Percentiles rank a stretch among this genome's conserved stretches.
These are phyloP conservation scores for Pythium myriotylum DNA, from an alignment of 352 stramenopile genomes.

Conservation along the genomic window DNA sequence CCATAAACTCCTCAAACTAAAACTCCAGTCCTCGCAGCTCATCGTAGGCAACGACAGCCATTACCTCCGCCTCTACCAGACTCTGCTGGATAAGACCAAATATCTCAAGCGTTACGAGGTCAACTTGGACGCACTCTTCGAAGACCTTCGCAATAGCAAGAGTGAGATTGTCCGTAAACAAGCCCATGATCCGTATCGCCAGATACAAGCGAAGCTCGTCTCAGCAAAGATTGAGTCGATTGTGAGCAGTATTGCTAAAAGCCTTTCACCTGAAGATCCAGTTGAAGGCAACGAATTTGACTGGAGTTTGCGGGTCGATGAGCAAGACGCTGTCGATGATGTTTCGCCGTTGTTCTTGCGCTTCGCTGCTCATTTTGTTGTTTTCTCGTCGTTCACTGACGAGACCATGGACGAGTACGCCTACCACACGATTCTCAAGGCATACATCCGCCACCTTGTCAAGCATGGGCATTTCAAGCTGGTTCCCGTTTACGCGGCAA, in stretches of 20 bases:
- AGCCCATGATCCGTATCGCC: constrained; percentile 66
- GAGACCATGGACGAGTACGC: constrained; percentile 65
- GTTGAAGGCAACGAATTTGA: constrained; percentile 47
- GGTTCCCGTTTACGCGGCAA: constrained; percentile 72
- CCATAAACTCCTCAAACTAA: constrained; percentile 72
- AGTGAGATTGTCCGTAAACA: constrained; percentile 68
- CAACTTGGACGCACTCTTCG: constrained; percentile 74
- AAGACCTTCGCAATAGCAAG: constrained; percentile 67
- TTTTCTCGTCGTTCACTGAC: constrained; percentile 71
- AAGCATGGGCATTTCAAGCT: constrained; percentile 79
- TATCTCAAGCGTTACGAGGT: constrained; percentile 74
- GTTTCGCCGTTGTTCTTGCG: constrained; percentile 65
- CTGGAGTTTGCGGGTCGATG: constrained; percentile 66
- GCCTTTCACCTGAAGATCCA: constrained; percentile 38
- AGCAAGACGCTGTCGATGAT: constrained; percentile 42
- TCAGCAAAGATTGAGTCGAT: constrained; percentile 79
- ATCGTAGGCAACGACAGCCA: constrained; percentile 69
- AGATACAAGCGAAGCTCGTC: constrained; percentile 83
- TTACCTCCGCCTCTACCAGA: constrained; percentile 57
- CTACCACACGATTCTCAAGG: constrained; percentile 79
- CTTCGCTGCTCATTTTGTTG: constrained; percentile 80
- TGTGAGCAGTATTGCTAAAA: constrained; percentile 63
- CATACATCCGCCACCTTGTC: constrained; percentile 83
- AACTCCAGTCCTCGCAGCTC: constrained; percentile 72
- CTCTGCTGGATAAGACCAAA: constrained; percentile 70